A percentile compares a stretch with the other conserved stretches of the same genome.
phyloP scores from a whole-genome alignment of 2,329 filamentous ascomycete genomes.

The Fusarium sp. region DNA sequence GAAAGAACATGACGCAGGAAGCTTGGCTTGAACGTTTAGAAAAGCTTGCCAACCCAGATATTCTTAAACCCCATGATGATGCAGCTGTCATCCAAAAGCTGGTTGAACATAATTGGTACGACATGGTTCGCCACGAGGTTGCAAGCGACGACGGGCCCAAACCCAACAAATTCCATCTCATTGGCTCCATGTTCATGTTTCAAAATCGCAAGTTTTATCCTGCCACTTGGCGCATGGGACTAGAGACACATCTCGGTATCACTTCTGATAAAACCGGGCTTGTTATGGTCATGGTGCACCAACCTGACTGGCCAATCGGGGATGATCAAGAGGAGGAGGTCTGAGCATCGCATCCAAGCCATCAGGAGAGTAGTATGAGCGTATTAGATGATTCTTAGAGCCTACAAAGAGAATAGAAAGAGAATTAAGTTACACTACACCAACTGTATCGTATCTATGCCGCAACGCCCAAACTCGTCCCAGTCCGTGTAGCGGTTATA shows the following conservation, averaged over 20 bases:
- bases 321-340: slow-evolving; percentile 10
- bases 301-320: slow-evolving; percentile 18
- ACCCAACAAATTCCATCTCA: slow-evolving; percentile 28
- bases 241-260: slow-evolving; percentile 32
- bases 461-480: background rate
- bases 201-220: slow-evolving; percentile 9
- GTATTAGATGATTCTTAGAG: too few species aligned
- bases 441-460: background rate
- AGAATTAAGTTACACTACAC: background rate
- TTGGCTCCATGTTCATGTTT: slow-evolving; percentile 33
- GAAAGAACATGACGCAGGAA: slow-evolving; percentile 12
- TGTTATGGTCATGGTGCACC: slow-evolving; percentile 23
- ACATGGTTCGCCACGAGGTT: slow-evolving; percentile 29
- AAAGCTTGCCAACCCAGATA: slow-evolving; percentile 7
- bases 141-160: slow-evolving; percentile 8
- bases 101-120: slow-evolving; percentile 30
- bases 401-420: too few species aligned
- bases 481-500: background rate
- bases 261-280: slow-evolving; percentile 16
- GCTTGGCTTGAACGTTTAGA: slow-evolving; percentile 15
- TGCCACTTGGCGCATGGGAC: slow-evolving; percentile 16
- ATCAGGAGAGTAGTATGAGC: too few species aligned
- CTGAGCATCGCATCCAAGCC: too few species aligned
- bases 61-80: slow-evolving; percentile 13
- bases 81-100: slow-evolving; percentile 30